phyloP scores from a whole-genome alignment of 139 green algal species.

The Micractinium conductrix region DNA sequence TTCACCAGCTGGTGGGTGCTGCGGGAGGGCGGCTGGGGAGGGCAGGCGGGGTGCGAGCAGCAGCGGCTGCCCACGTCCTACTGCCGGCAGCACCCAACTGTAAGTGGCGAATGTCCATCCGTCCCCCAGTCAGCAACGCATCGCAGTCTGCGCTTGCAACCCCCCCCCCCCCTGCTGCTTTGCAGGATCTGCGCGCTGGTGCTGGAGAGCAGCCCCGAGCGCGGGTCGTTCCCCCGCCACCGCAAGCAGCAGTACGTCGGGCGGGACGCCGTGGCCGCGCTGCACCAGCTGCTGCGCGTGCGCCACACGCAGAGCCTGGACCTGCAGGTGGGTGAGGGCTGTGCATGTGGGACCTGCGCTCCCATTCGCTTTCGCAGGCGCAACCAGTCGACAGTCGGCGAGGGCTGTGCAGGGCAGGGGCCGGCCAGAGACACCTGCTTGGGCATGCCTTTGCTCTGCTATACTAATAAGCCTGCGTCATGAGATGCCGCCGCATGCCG shows the following conservation, averaged over 20 bases:
- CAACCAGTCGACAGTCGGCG: too few relatives aligned
- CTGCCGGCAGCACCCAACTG: background rate
- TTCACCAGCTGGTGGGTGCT: conserved; percentile 49
- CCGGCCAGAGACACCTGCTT: too few relatives aligned
- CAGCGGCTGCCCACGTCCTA: background rate
- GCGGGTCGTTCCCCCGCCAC: conserved; percentile 23
- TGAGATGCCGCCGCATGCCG: too few relatives aligned
- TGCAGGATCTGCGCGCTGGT: conserved; percentile 45
- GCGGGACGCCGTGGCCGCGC: conserved; percentile 45
- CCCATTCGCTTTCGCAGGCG: too few relatives aligned
- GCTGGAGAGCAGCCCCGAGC: conserved; percentile 41
- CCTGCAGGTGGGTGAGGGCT: too few relatives aligned
- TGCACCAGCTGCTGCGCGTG: conserved; percentile 51
- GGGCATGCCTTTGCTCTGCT: too few relatives aligned
- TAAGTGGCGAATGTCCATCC: background rate
- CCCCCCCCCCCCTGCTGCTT: background rate
- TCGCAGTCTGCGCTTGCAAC: background rate
- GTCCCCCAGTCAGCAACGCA: background rate
- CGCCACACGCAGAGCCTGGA: conserved; percentile 49
- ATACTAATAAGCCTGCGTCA: too few relatives aligned
- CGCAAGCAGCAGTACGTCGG: conserved; percentile 34
- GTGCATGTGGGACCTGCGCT: too few relatives aligned
- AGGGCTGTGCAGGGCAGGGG: too few relatives aligned
- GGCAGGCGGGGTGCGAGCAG: background rate
- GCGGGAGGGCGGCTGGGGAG: background rate